A percentile compares a stretch with the other conserved stretches of the same genome.
Evolutionary conservation across 495 filamentous ascomycete species (phyloP).

Genomic region (Cudoniella acicularis): DNA sequence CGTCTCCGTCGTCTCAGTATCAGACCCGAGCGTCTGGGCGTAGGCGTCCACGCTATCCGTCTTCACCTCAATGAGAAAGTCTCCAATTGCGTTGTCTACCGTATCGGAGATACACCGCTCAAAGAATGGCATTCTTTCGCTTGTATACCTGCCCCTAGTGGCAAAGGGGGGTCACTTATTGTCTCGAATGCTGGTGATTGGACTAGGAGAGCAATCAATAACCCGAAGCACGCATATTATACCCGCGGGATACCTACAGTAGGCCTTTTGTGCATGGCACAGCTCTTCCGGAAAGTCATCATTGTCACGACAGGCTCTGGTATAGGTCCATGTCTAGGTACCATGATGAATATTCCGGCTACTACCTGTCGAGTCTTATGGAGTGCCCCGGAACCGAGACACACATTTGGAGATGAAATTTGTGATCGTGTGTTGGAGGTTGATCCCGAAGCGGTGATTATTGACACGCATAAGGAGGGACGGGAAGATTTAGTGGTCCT

Average conservation of each 20-base stretch:
- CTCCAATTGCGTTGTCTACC: conserved; percentile 51
- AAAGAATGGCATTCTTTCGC: conserved; percentile 82
- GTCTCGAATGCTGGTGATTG: conserved; percentile 60
- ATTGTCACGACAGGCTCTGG: conserved; percentile 82
- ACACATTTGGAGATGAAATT: conserved; percentile 42
- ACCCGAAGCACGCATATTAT: conserved; percentile 58
- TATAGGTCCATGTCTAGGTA: conserved; percentile 44
- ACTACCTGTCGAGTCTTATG: conserved; percentile 34
- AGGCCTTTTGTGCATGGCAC: conserved; percentile 70
- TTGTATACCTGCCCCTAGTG: conserved; percentile 56
- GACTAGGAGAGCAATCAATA: conserved; percentile 61
- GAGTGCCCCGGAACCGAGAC: conserved; percentile 39
- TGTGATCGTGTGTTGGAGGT: conserved; percentile 34
- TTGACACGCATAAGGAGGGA: conserved; percentile 37
- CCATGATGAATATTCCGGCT: conserved; percentile 7
- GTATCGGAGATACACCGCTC: conserved; percentile 55
- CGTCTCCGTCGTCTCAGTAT: conserved; percentile 59
- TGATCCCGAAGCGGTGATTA: conserved; percentile 38
- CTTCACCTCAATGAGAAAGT: conserved; percentile 64
- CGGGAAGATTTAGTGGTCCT: conserved; percentile 44
- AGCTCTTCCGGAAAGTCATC: conserved; percentile 63
- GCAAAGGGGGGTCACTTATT: conserved; percentile 57
- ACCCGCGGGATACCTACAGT: conserved; percentile 44
- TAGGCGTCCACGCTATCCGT: conserved; percentile 64
- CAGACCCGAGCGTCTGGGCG: conserved; percentile 51